Evolutionary conservation across 164 flowering plant genomes (phyloP).

Genomic region (Vitis amurensis): DNA sequence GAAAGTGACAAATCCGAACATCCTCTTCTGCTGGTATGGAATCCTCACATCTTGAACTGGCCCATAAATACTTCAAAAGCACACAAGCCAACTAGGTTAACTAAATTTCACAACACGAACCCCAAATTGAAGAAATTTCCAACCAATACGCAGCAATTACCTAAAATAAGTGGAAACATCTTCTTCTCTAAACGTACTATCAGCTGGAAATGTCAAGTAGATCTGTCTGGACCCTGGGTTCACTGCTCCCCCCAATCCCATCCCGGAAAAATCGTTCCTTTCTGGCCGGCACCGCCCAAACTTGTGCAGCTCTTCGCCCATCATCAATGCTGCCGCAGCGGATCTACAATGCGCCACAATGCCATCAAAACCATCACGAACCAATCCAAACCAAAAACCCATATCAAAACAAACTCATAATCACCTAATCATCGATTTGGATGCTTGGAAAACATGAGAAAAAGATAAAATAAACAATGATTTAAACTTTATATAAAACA

Average conservation of each 20-base stretch:
- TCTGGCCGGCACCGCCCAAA: slow-evolving; percentile 47
- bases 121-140: background rate
- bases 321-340: slow-evolving; percentile 54
- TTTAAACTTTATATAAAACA: too few species aligned
- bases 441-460: too few species aligned
- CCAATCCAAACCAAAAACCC: background rate
- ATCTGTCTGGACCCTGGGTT: slow-evolving; percentile 75
- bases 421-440: too few species aligned
- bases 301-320: slow-evolving; percentile 61
- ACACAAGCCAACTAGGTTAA: slow-evolving; percentile 4
- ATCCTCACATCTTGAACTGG: slow-evolving; percentile 99
- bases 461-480: too few species aligned
- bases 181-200: slow-evolving; percentile 91
- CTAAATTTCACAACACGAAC: background rate
- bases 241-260: slow-evolving; percentile 42
- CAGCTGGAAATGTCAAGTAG: slow-evolving; percentile 92
- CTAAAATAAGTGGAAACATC: slow-evolving; percentile 95
- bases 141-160: slow-evolving; percentile 26
- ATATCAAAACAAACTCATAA: background rate
- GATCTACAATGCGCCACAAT: slow-evolving; percentile 34
- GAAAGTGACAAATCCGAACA: slow-evolving; percentile 97
- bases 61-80: slow-evolving; percentile 71
- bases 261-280: slow-evolving; percentile 47
- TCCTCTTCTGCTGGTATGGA: slow-evolving; percentile 95
- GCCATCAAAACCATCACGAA: background rate